phyloP scores from a whole-genome alignment of 371 early-diverging fungal genomes.

The Mucor lusitanicus region DNA sequence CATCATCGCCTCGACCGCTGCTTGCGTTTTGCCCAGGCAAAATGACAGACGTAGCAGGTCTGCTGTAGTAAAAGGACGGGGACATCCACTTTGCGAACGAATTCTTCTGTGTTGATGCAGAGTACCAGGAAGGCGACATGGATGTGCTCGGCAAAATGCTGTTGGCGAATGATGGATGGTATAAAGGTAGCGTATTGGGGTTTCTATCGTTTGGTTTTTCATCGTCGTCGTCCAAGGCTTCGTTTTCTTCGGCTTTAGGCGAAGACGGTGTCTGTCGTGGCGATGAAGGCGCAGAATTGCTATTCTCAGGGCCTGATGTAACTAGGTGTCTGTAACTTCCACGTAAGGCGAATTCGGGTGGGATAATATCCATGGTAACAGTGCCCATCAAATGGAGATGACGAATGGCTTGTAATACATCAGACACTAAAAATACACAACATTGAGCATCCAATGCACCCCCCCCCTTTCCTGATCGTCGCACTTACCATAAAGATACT shows the following conservation, averaged over 20 bases:
- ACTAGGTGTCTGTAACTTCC: conserved; percentile 38
- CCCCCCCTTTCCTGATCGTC: not conserved
- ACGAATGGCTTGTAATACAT: conserved; percentile 42
- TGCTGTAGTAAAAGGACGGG: conserved; percentile 51
- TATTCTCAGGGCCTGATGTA: conserved; percentile 10
- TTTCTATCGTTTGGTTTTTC: not conserved
- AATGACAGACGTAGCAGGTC: conserved; percentile 43
- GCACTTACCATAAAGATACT: conserved; percentile 45
- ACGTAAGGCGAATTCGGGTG: conserved; percentile 49
- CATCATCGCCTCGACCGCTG: not conserved
- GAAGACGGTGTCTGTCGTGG: conserved; percentile 8
- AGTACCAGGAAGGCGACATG: conserved; percentile 56
- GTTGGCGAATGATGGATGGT: conserved; percentile 48
- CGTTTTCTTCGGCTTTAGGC: conserved; percentile 2
- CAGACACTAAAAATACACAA: conserved; percentile 27
- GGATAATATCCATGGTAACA: conserved; percentile 49
- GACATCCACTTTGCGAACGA: conserved; percentile 54
- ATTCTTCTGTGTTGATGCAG: conserved; percentile 51
- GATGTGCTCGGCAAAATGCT: conserved; percentile 43
- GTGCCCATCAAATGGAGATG: conserved; percentile 40
- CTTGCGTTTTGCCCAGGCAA: conserved; percentile 23
- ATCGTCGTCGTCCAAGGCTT: conserved; percentile 15
- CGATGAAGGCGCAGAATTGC: conserved; percentile 12
- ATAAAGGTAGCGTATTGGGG: conserved; percentile 26
- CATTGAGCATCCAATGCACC: not conserved